Conservation (phyloP, 495 filamentous ascomycete genomes). For the Tirmania nivea region DNA sequence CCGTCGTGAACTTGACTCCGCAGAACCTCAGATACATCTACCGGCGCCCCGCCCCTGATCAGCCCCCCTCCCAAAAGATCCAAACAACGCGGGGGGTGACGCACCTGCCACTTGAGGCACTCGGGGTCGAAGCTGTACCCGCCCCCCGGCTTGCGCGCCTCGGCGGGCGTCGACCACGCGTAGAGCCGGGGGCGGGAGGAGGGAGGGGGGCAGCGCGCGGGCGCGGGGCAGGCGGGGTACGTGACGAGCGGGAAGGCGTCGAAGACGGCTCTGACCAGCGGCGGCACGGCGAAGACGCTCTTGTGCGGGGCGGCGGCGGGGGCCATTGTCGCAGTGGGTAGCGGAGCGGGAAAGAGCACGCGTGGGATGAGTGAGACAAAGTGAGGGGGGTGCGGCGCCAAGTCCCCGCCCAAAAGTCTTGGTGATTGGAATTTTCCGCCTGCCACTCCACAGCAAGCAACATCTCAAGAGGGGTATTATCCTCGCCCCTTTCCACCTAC, state of each 20-base stretch:
- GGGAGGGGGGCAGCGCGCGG: conserved; percentile 35
- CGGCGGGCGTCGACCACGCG: conserved; percentile 48
- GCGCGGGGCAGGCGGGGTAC: conserved; percentile 60
- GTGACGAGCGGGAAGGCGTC: conserved; percentile 56
- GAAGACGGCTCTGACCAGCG: conserved; percentile 61
- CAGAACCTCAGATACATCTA: conserved; percentile 72
- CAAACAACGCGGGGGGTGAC: conserved; percentile 14
- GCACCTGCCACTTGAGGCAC: conserved; percentile 92
- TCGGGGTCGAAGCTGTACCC: conserved; percentile 58
- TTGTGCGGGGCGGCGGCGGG: no score
- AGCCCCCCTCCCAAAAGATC: neutral
- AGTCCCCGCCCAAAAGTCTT: no score
- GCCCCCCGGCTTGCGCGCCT: conserved; percentile 31
- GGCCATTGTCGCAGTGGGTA: no score
- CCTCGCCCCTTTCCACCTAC: no score
- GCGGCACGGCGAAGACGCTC: conserved; percentile 39
- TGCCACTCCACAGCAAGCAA: no score
- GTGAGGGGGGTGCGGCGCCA: no score
- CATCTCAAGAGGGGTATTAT: no score
- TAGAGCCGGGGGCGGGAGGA: conserved; percentile 42
- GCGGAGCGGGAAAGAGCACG: no score
- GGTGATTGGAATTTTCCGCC: no score
- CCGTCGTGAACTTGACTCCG: conserved; percentile 41
- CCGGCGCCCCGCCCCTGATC: no score
- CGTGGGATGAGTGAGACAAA: no score